These are phyloP conservation scores for Lipomyces orientalis DNA, from an alignment of 805 yeast genomes.

Conservation along the genomic window DNA sequence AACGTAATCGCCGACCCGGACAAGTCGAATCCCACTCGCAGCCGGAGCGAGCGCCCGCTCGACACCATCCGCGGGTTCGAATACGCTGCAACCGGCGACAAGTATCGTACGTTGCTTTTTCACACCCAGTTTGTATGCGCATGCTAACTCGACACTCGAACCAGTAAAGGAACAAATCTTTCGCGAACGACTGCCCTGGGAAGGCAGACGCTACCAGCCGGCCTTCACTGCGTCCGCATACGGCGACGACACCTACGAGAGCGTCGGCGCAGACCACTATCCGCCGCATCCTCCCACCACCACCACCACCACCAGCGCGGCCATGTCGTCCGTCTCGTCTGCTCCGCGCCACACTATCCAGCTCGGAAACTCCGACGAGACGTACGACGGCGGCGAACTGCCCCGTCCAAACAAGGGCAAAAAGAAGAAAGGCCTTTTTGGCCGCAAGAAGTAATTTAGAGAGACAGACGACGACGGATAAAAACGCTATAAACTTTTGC, in stretches of 20 bases:
- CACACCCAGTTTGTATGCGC: too few relatives aligned
- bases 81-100: slow-evolving; percentile 91
- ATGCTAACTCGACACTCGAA: neutral
- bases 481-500: neutral
- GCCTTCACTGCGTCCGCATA: slow-evolving; percentile 48
- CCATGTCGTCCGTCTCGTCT: slow-evolving; percentile 13
- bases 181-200: slow-evolving; percentile 46
- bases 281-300: neutral
- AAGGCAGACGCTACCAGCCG: slow-evolving; percentile 39
- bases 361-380: slow-evolving; percentile 42
- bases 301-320: neutral
- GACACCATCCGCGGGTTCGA: slow-evolving; percentile 95
- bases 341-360: slow-evolving; percentile 37
- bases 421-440: slow-evolving; percentile 82
- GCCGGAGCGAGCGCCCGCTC: slow-evolving; percentile 93
- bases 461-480: neutral
- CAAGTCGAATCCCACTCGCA: slow-evolving; percentile 88
- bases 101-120: slow-evolving; percentile 24
- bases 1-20: slow-evolving; percentile 78
- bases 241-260: slow-evolving; percentile 45
- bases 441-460: slow-evolving; percentile 56
- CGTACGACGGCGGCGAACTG: slow-evolving; percentile 47
- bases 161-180: slow-evolving; percentile 45
- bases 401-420: slow-evolving; percentile 49
- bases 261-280: neutral